Evolutionary conservation across 2,329 filamentous ascomycete species (phyloP), one percentile per base, ranked within the genome.

Genomic region (Cladorrhinum sp.): DNA sequence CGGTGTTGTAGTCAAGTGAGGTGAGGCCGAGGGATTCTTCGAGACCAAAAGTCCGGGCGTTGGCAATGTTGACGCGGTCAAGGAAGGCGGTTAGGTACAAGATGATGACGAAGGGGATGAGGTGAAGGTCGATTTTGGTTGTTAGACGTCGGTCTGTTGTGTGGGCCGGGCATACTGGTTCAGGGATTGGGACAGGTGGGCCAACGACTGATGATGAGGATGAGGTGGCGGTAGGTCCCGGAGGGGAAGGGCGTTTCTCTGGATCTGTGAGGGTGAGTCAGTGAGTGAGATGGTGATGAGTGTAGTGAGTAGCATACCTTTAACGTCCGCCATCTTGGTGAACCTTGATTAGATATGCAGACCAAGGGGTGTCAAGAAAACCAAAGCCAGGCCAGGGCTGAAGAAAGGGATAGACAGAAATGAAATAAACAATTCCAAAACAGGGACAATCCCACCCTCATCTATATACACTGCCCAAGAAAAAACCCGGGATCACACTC

Each of bases 1-100:
- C 87, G 13, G 86, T 90, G 73, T 92, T 93, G 75, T 90, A 93
- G 69, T 90, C 77, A 4, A 76, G 75, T 49, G 77, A 77, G 45
- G 50, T 73, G 25, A 93, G 81, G 2, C 78, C 63, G 4, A 93
- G 78, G 64, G 93, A 90, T 10, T 79, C 69, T 24, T 79, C 78
- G 13, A 93, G 77, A 45, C 82, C 80, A 63, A 91, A 91, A 50
- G 89, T 80, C 49, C 82, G 84, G 25, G 90, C 90, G 74, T 93
- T 93, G 73, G 86, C 87, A 68, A 93, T 91, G 71, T 93, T 93
- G 71, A 92, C 89, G 52, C 90, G 81, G 71, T 88, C 86, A 54
- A 91, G 75, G 69, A 91, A 90, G 38, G 87, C 87, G 53, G 90
- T 77, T 45, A 90, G 75, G 71, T 91, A 92, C 72, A 93, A 79